Conservation (phyloP, 2,329 filamentous ascomycete genomes). For the Epichloe baconii region DNA sequence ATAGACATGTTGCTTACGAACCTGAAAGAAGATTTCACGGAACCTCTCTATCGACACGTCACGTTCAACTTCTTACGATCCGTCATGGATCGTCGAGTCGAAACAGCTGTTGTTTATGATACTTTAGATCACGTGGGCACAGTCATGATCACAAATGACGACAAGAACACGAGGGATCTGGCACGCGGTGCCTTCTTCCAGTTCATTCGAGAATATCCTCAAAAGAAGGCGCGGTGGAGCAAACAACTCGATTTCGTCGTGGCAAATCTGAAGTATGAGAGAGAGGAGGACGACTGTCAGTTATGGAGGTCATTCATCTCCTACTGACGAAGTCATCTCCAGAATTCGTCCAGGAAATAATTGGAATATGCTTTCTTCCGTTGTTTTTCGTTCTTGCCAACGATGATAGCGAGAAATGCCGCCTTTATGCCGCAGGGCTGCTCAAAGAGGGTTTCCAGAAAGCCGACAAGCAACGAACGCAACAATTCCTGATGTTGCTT, state of each 20-base stretch:
- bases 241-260: constrained; percentile 84
- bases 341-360: constrained; percentile 70
- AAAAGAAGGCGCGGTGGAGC: constrained; percentile 75
- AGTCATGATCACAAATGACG: constrained; percentile 94
- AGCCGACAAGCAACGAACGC: constrained; percentile 58
- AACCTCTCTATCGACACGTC: constrained; percentile 81
- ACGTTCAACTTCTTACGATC: constrained; percentile 90
- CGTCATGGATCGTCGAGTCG: constrained; percentile 70
- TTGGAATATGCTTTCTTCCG: constrained; percentile 71
- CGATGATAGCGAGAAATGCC: constrained; percentile 76
- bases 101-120: constrained; percentile 83
- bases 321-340: constrained; percentile 76
- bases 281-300: constrained; percentile 77
- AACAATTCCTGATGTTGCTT: constrained; percentile 58
- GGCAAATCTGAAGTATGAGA: constrained; percentile 81
- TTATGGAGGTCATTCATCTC: constrained; percentile 82
- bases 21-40: constrained; percentile 78
- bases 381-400: constrained; percentile 77
- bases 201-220: constrained; percentile 88
- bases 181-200: constrained; percentile 86
- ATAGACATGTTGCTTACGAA: constrained; percentile 72
- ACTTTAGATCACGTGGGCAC: constrained; percentile 76
- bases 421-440: constrained; percentile 65
- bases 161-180: constrained; percentile 73
- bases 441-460: constrained; percentile 70